Percentiles rank a stretch among this genome's conserved stretches.
These are phyloP conservation scores for Annulohypoxylon bovei DNA, from an alignment of 495 filamentous ascomycete genomes.

Conservation along the genomic window DNA sequence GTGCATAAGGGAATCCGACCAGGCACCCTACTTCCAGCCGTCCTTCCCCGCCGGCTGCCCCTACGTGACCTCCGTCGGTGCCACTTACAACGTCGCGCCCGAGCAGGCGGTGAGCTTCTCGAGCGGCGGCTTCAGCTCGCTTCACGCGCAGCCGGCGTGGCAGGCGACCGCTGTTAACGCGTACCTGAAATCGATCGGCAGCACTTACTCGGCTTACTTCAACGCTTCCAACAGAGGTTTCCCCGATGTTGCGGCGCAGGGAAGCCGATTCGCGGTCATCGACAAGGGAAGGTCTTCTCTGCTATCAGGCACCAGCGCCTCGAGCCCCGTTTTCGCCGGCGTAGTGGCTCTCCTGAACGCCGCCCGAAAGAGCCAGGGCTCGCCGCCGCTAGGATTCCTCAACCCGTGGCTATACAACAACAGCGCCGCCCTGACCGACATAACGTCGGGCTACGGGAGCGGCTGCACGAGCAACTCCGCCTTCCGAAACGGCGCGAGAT, in stretches of 20 bases:
- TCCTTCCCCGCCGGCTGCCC: constrained; percentile 79
- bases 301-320: constrained; percentile 52
- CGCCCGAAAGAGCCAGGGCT: constrained; percentile 62
- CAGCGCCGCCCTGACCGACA: constrained; percentile 68
- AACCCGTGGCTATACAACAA: constrained; percentile 72
- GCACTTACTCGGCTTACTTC: constrained; percentile 52
- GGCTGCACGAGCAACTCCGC: constrained; percentile 64
- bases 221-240: constrained; percentile 69
- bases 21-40: constrained; percentile 73
- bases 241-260: constrained; percentile 70
- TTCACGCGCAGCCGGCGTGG: constrained; percentile 68
- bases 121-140: constrained; percentile 75
- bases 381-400: constrained; percentile 68
- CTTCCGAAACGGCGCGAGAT: constrained; percentile 57
- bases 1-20: constrained; percentile 68
- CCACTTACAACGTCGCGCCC: constrained; percentile 65
- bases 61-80: constrained; percentile 77
- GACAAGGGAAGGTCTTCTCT: constrained; percentile 61
- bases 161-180: constrained; percentile 65
- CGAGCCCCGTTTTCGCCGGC: constrained; percentile 50
- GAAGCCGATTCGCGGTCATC: constrained; percentile 63
- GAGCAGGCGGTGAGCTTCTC: constrained; percentile 69
- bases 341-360: constrained; percentile 71
- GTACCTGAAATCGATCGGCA: constrained; percentile 65
- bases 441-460: constrained; percentile 66